Percentiles rank a stretch among this genome's conserved stretches.
Conservation (phyloP, 1,139 yeast species). For the Sugiyamaella xylanicola region DNA sequence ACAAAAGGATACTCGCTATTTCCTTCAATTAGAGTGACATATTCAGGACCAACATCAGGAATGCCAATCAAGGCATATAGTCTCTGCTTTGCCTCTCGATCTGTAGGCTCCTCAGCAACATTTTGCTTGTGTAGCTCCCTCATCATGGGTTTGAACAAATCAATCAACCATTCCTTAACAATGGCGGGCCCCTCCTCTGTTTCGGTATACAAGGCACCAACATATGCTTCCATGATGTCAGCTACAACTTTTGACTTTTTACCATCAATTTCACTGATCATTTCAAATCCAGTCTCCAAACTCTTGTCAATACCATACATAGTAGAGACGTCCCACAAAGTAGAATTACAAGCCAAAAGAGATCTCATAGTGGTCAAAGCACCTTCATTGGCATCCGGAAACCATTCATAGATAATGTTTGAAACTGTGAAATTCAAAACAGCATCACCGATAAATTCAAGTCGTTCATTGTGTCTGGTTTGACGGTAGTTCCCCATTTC, state of each 20-base stretch:
- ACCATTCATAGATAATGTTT: slow-evolving; percentile 61
- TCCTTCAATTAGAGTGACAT: slow-evolving; percentile 54
- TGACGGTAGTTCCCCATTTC: slow-evolving; percentile 40
- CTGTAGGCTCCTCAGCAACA: slow-evolving; percentile 44
- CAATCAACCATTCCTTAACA: slow-evolving; percentile 62
- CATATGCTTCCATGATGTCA: slow-evolving; percentile 86
- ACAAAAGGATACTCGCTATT: slow-evolving; percentile 50
- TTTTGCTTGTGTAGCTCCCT: slow-evolving; percentile 38
- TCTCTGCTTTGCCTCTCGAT: slow-evolving; percentile 70
- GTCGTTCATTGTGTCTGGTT: slow-evolving; percentile 76
- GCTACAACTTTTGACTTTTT: slow-evolving; percentile 57
- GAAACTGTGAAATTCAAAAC: slow-evolving; percentile 75
- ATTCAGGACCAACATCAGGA: slow-evolving; percentile 67
- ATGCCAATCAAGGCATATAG: slow-evolving; percentile 79
- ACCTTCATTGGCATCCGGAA: slow-evolving; percentile 80
- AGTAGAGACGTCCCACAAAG: slow-evolving; percentile 69
- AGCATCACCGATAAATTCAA: slow-evolving; percentile 94
- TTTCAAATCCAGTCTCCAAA: slow-evolving; percentile 47
- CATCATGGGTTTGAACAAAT: slow-evolving; percentile 58
- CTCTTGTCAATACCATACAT: slow-evolving; percentile 68
- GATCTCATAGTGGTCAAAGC: slow-evolving; percentile 73
- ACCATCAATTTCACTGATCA: slow-evolving; percentile 32
- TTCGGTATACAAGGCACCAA: slow-evolving; percentile 79
- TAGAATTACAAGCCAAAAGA: slow-evolving; percentile 70
- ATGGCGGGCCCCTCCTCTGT: slow-evolving; percentile 48